These are phyloP conservation scores for Pseudocercospora vitis DNA, from an alignment of 2,329 filamentous ascomycete genomes.

Conservation along the genomic window DNA sequence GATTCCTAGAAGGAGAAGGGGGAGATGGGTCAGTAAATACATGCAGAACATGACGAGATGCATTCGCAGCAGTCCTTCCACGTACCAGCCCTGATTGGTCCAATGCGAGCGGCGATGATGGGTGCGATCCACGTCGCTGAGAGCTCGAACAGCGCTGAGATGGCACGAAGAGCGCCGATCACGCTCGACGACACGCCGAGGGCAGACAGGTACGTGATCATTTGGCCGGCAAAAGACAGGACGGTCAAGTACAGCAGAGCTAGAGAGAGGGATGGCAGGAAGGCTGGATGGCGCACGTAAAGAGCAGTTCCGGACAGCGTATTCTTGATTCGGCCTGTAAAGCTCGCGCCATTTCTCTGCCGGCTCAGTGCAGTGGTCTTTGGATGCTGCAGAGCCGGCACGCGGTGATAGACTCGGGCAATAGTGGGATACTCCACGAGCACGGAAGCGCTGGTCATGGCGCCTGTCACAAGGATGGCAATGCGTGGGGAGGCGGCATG, in stretches of 20 bases:
- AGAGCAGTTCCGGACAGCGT: slow-evolving; percentile 29
- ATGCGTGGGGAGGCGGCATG: slow-evolving; percentile 50
- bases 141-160: slow-evolving; percentile 58
- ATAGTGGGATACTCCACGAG: slow-evolving; percentile 57
- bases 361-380: slow-evolving; percentile 4
- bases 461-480: slow-evolving; percentile 53
- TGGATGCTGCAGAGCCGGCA: slow-evolving; percentile 35
- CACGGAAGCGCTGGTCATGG: slow-evolving; percentile 52
- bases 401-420: slow-evolving; percentile 41
- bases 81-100: slow-evolving; percentile 26
- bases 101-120: slow-evolving; percentile 52
- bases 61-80: not conserved
- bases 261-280: slow-evolving; percentile 61
- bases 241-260: slow-evolving; percentile 64
- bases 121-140: slow-evolving; percentile 62
- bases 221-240: slow-evolving; percentile 60
- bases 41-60: too few species aligned
- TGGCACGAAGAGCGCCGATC: slow-evolving; percentile 56
- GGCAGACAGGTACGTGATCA: slow-evolving; percentile 63
- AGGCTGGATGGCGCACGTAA: slow-evolving; percentile 57
- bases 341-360: not conserved
- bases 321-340: slow-evolving; percentile 9
- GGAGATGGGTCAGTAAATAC: too few species aligned
- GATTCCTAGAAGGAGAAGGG: too few species aligned
- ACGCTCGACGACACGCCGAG: slow-evolving; percentile 53